Percentiles rank a stretch among this genome's conserved stretches.
Conservation (phyloP, 2,329 filamentous ascomycete species). For the Claviceps citrina region DNA sequence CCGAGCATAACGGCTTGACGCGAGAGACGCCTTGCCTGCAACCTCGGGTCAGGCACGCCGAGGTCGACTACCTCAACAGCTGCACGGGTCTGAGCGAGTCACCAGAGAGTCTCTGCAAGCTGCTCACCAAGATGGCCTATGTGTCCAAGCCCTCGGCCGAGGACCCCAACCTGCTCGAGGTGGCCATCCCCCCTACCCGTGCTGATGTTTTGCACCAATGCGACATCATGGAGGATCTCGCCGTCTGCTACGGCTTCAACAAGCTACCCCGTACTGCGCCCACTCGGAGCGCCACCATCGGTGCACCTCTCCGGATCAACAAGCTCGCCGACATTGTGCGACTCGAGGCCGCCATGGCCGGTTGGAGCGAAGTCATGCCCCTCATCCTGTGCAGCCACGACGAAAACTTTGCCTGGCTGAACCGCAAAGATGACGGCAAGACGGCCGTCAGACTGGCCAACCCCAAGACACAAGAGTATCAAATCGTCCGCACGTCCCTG, state of each 20-base stretch:
- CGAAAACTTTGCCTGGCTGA: conserved; percentile 93
- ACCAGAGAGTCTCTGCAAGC: conserved; percentile 57
- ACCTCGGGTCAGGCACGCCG: conserved; percentile 63
- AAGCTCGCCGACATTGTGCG: conserved; percentile 88
- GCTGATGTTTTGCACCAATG: conserved; percentile 93
- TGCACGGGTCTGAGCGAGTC: conserved; percentile 73
- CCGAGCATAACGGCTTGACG: conserved; percentile 74
- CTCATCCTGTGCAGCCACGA: conserved; percentile 94
- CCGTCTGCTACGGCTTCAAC: conserved; percentile 96
- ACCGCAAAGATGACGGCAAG: conserved; percentile 72
- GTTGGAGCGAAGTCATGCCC: conserved; percentile 92
- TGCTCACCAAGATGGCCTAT: conserved; percentile 82
- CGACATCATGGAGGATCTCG: conserved; percentile 97
- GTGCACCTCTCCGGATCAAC: conserved; percentile 77
- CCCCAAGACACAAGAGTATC: conserved; percentile 85
- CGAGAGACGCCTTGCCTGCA: conserved; percentile 67
- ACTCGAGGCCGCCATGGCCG: conserved; percentile 77
- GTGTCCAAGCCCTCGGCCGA: conserved; percentile 58
- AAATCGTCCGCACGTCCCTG: conserved; percentile 76
- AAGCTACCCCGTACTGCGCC: conserved; percentile 77
- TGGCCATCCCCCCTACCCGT: conserved; percentile 73
- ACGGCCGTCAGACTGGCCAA: conserved; percentile 77
- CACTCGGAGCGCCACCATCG: conserved; percentile 72
- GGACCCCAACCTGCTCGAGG: conserved; percentile 57
- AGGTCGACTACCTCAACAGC: conserved; percentile 84